Conservation (phyloP, 1,284 basidiomycete genomes). For the Puccinia polysora region DNA sequence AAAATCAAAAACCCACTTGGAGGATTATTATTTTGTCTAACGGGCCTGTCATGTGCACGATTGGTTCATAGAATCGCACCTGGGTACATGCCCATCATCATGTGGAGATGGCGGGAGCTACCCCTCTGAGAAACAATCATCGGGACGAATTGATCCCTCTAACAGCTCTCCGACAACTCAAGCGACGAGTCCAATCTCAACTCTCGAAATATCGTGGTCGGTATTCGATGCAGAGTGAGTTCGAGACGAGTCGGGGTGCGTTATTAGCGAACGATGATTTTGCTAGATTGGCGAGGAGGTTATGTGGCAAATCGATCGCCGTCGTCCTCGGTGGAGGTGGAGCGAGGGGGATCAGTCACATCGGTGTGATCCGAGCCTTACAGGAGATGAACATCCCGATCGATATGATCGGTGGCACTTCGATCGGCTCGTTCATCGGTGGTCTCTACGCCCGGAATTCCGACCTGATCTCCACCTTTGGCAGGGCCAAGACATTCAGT, state of each 20-base stretch:
- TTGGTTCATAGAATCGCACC: slow-evolving; percentile 66
- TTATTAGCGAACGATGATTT: slow-evolving; percentile 65
- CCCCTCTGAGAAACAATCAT: slow-evolving; percentile 53
- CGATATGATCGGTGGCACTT: slow-evolving; percentile 78
- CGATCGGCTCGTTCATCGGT: slow-evolving; percentile 90
- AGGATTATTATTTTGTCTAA: too few relatives aligned
- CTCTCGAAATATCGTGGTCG: slow-evolving; percentile 71
- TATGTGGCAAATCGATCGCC: slow-evolving; percentile 89
- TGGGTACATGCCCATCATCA: slow-evolving; percentile 93
- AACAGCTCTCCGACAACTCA: slow-evolving; percentile 68
- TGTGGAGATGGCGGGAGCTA: slow-evolving; percentile 69
- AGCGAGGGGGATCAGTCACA: slow-evolving; percentile 86
- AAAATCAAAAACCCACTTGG: not conserved
- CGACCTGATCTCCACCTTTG: slow-evolving; percentile 78
- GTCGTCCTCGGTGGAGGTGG: slow-evolving; percentile 93
- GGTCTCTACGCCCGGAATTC: slow-evolving; percentile 92
- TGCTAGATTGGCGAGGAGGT: slow-evolving; percentile 77
- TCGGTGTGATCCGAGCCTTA: slow-evolving; percentile 82
- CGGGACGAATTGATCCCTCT: slow-evolving; percentile 82
- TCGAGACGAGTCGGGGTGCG: slow-evolving; percentile 46
- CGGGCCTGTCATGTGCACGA: too few relatives aligned
- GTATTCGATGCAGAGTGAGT: slow-evolving; percentile 65
- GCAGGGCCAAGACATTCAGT: slow-evolving; percentile 84
- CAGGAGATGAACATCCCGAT: slow-evolving; percentile 90
- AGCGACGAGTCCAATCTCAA: slow-evolving; percentile 80